Evolutionary conservation across 371 early-diverging fungal species (phyloP).

Genomic region (Batkoa obscura): DNA sequence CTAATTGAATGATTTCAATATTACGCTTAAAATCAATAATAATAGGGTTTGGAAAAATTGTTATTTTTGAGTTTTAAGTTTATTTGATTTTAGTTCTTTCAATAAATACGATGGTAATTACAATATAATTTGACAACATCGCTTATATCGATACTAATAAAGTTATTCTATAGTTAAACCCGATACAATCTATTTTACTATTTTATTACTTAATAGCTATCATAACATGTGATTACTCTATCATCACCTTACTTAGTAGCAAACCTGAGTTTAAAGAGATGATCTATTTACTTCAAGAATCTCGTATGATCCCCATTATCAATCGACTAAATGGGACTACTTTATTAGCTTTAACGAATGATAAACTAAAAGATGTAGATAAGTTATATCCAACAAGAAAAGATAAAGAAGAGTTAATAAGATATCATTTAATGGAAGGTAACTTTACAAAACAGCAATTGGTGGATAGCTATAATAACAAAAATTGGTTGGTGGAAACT

Average conservation of each 20-base stretch:
- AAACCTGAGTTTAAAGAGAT: background rate
- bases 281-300: slow-evolving; percentile 3
- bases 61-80: too few species aligned
- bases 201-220: too few species aligned
- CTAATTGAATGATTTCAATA: too few species aligned
- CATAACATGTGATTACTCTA: background rate
- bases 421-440: background rate
- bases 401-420: background rate
- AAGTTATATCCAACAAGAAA: background rate
- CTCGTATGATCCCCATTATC: background rate
- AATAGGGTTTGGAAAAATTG: too few species aligned
- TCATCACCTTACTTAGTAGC: background rate
- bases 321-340: background rate
- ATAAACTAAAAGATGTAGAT: background rate
- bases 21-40: too few species aligned
- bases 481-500: background rate
- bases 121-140: too few species aligned
- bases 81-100: too few species aligned
- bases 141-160: too few species aligned
- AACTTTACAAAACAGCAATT: background rate
- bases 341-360: background rate
- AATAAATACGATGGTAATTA: too few species aligned
- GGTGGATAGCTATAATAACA: background rate
- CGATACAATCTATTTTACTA: too few species aligned
- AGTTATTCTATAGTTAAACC: too few species aligned